Percentiles rank a stretch among this genome's conserved stretches.
phyloP scores from a whole-genome alignment of 2,329 filamentous ascomycete species.

The Neofusicoccum cordaticola region DNA sequence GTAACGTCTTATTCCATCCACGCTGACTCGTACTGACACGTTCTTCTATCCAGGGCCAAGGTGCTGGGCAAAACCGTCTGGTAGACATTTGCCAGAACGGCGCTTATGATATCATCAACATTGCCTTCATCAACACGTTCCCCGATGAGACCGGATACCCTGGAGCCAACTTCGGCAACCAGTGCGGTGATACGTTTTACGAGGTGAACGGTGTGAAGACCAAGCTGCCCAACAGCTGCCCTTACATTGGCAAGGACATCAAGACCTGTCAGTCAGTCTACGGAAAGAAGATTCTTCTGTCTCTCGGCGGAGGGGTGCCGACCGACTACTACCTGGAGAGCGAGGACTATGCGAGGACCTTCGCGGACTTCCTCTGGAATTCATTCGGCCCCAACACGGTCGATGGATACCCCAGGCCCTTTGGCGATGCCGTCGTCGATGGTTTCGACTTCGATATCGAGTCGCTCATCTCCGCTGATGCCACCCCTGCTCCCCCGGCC shows the following conservation, averaged over 20 bases:
- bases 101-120: constrained; percentile 51
- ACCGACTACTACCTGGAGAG: constrained; percentile 59
- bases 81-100: constrained; percentile 43
- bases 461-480: constrained; percentile 52
- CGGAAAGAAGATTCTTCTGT: constrained; percentile 70
- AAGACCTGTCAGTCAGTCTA: constrained; percentile 58
- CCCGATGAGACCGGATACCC: constrained; percentile 49
- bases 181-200: constrained; percentile 56
- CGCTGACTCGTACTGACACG: not conserved
- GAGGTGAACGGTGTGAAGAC: constrained; percentile 52
- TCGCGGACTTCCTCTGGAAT: constrained; percentile 63
- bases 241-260: constrained; percentile 43
- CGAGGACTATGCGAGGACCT: constrained; percentile 50
- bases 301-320: constrained; percentile 59
- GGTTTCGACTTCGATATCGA: constrained; percentile 80
- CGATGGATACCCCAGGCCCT: constrained; percentile 58
- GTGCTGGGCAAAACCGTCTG: constrained; percentile 39
- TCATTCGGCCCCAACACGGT: constrained; percentile 62
- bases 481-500: constrained; percentile 21
- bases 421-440: constrained; percentile 63
- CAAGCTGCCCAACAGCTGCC: constrained; percentile 45
- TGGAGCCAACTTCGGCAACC: constrained; percentile 63
- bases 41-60: constrained; percentile 47
- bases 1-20: not conserved
- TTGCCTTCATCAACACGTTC: constrained; percentile 63